These are phyloP conservation scores for Turnera subulata DNA, from an alignment of 345 rosid species.

Conservation along the genomic window DNA sequence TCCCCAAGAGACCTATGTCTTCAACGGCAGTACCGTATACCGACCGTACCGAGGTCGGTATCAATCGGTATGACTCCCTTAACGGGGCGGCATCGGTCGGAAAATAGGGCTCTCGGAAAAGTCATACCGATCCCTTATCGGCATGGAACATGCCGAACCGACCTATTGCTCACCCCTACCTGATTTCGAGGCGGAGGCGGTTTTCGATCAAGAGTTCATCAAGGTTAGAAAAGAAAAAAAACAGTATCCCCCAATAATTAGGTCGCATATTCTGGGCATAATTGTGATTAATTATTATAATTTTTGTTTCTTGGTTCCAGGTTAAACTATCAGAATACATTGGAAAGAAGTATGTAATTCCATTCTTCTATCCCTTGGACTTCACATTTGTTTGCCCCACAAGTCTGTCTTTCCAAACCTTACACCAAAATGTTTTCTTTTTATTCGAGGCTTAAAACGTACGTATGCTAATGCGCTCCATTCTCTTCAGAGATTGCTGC, in stretches of 20 bases:
- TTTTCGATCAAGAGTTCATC: slow-evolving; percentile 96
- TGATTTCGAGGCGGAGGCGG: slow-evolving; percentile 97
- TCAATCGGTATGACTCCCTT: too few species aligned
- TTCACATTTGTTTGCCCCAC: slow-evolving; percentile 99
- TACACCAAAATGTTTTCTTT: background rate
- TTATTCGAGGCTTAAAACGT: background rate
- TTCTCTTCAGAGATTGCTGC: slow-evolving; percentile 79
- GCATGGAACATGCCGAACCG: too few species aligned
- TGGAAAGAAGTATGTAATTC: slow-evolving; percentile 98
- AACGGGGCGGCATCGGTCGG: too few species aligned
- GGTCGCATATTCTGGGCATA: background rate
- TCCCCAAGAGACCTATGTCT: too few species aligned
- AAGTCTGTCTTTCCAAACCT: too few species aligned
- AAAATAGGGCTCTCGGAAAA: too few species aligned
- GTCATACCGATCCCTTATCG: too few species aligned
- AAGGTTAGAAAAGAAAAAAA: slow-evolving; percentile 60
- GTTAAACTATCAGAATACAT: slow-evolving; percentile 89
- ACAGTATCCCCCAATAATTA: too few species aligned
- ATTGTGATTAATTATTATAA: background rate
- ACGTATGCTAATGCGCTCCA: slow-evolving; percentile 1
- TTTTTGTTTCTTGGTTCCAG: slow-evolving; percentile 40
- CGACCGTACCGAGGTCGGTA: too few species aligned
- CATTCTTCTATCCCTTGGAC: slow-evolving; percentile 97
- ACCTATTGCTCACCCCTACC: too few species aligned
- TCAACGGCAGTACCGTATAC: too few species aligned